phyloP scores from a whole-genome alignment of 2,329 filamentous ascomycete species.

The Phialophora expanda region DNA sequence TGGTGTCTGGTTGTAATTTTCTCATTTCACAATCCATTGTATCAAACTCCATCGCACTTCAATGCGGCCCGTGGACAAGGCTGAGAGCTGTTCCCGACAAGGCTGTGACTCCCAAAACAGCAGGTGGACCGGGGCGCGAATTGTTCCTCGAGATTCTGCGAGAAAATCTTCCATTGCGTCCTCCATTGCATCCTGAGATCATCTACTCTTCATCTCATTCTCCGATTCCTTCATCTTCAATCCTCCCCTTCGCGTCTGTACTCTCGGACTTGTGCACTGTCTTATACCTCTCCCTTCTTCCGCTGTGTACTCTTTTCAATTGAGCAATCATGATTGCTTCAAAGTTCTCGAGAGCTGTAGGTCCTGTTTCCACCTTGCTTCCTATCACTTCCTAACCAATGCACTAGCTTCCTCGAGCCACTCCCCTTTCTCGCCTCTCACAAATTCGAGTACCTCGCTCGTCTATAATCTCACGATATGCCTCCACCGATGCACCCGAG shows the following conservation, averaged over 20 bases:
- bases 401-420: slow-evolving; percentile 75
- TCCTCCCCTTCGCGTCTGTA: slow-evolving; percentile 26
- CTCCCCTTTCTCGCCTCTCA: slow-evolving; percentile 70
- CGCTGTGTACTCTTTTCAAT: slow-evolving; percentile 41
- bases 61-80: not conserved
- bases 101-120: slow-evolving; percentile 1
- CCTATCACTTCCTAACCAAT: slow-evolving; percentile 28
- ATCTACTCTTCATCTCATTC: slow-evolving; percentile 20
- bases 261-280: slow-evolving; percentile 12
- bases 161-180: slow-evolving; percentile 23
- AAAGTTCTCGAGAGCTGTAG: slow-evolving; percentile 75
- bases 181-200: slow-evolving; percentile 26
- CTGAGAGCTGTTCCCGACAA: slow-evolving; percentile 8
- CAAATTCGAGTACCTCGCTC: slow-evolving; percentile 72
- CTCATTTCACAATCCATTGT: not conserved
- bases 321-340: slow-evolving; percentile 65
- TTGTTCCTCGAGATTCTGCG: slow-evolving; percentile 10
- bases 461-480: slow-evolving; percentile 77
- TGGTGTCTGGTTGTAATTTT: not conserved
- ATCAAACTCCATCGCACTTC: not conserved
- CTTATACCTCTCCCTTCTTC: slow-evolving; percentile 36
- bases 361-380: slow-evolving; percentile 46
- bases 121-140: slow-evolving; percentile 1
- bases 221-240: slow-evolving; percentile 42
- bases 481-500: slow-evolving; percentile 68